Conservation (phyloP, 1,284 basidiomycete genomes). For the Sporisorium exsertum region DNA sequence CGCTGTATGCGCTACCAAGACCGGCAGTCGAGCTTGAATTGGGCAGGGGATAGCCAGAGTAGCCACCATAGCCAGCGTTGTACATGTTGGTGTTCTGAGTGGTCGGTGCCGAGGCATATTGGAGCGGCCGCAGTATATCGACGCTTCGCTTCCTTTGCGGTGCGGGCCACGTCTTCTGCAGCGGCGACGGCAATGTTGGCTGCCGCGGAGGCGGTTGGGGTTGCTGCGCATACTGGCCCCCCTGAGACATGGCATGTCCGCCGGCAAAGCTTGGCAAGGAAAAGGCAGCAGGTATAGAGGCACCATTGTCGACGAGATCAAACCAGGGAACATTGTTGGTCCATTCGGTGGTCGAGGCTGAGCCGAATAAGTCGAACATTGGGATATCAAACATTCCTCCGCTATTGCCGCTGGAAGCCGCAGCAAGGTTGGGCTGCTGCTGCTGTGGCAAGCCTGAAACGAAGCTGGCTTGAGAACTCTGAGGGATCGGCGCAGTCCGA, state of each 20-base stretch:
- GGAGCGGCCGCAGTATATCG: slow-evolving; percentile 26
- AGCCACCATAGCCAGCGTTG: slow-evolving; percentile 17
- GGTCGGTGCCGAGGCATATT: slow-evolving; percentile 14
- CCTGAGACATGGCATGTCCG: slow-evolving; percentile 13
- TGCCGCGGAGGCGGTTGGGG: not conserved
- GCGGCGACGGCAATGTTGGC: not conserved
- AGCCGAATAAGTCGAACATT: slow-evolving; percentile 37
- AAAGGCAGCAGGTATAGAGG: not conserved
- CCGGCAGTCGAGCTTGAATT: not conserved
- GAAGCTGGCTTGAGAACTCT: slow-evolving; percentile 21
- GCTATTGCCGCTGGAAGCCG: slow-evolving; percentile 5
- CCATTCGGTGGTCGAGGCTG: slow-evolving; percentile 36
- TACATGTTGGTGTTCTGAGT: slow-evolving; percentile 9
- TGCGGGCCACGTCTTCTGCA: slow-evolving; percentile 20
- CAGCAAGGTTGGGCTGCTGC: slow-evolving; percentile 2
- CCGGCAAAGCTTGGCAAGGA: slow-evolving; percentile 17
- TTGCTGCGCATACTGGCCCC: slow-evolving; percentile 9
- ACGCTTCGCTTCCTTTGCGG: slow-evolving; percentile 19
- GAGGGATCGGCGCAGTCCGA: slow-evolving; percentile 23
- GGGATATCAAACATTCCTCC: slow-evolving; percentile 51
- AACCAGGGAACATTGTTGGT: slow-evolving; percentile 51
- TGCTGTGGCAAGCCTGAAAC: slow-evolving; percentile 17
- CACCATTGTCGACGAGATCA: slow-evolving; percentile 26
- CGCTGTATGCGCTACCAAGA: slow-evolving; percentile 5
- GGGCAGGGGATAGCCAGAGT: slow-evolving; percentile 3